Base-by-base conservation (phyloP, 1,139 yeast species). In the Entelexis paramagnoliae region DNA sequence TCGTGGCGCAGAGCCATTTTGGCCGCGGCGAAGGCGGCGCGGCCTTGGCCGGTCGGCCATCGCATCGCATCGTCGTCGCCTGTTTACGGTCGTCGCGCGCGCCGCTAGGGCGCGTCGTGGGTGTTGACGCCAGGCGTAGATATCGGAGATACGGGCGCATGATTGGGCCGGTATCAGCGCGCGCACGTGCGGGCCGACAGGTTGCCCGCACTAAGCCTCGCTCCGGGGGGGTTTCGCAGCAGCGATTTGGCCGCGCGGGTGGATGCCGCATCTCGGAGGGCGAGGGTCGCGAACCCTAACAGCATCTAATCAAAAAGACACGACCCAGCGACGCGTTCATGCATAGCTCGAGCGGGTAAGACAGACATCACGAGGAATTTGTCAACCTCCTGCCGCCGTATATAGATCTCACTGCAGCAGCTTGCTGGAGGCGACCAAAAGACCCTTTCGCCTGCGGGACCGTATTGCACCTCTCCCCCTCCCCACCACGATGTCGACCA, bases 301-400 rank as follows among this genome's bases (percentile, higher is more conserved):
- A 22, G 33, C 35, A 46, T 35, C 39, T 49, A 44, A 49, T 45
- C 49, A 49, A 45, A 42, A 40, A 33, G 46, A 43, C 51, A 49
- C 51, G 48, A 41, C 39, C 16, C 8, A 14, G 9, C 34, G 40
- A 49, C 52, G 49, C 49, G 52, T 45, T 28, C 40, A 24, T 30
- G 40, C 42, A 26, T 14, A n/a, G 33, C 24, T 24, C 30, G 22
- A 33, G 39, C 49, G 29, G 46, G 35, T 41, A 22, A 46, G 44
- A 41, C 48, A 46, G 19, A 42, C 34, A 43, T 35, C 42, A 34
- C 35, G 44, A 34, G 36, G 46, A 46, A 49, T 45, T 49, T 49
- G 52, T 49, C 49, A 49, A 45, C 50, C 52, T 11, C 13, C 41
- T 46, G 33, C 33, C 14, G 33, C 24, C 28, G 34, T 40, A 50